Evolutionary conservation across 371 early-diverging fungal genomes (phyloP).

Genomic region (Entomophthora muscae): DNA sequence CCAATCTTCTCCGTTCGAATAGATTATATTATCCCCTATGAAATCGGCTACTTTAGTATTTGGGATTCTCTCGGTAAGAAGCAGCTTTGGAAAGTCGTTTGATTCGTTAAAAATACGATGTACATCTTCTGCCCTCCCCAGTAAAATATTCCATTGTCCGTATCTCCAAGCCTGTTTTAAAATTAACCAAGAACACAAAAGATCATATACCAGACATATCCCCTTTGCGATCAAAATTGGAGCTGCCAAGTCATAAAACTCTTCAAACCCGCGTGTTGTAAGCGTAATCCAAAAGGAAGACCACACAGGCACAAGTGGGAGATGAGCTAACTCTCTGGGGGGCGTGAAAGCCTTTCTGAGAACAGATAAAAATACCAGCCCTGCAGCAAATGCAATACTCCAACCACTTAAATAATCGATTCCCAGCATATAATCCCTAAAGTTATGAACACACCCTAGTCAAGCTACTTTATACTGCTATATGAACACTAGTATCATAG

Average conservation of each 20-base stretch:
- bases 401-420: neutral
- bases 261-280: neutral
- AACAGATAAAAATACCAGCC: neutral
- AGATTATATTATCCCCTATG: slow-evolving; percentile 6
- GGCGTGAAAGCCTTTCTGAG: neutral
- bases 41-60: neutral
- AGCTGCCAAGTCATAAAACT: neutral
- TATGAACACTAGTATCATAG: no score
- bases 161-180: slow-evolving; percentile 1
- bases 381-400: neutral
- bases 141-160: neutral
- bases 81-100: neutral
- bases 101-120: neutral
- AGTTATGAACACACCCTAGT: no score
- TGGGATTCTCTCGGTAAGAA: neutral
- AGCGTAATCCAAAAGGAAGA: neutral
- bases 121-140: slow-evolving; percentile 3
- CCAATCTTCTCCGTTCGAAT: slow-evolving; percentile 7
- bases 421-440: no score
- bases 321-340: neutral
- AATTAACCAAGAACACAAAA: neutral
- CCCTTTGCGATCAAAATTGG: neutral
- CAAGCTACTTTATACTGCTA: no score
- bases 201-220: neutral
- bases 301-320: neutral